Base-by-base conservation (phyloP, 306 rosid genomes). In the Castanea crenata region DNA sequence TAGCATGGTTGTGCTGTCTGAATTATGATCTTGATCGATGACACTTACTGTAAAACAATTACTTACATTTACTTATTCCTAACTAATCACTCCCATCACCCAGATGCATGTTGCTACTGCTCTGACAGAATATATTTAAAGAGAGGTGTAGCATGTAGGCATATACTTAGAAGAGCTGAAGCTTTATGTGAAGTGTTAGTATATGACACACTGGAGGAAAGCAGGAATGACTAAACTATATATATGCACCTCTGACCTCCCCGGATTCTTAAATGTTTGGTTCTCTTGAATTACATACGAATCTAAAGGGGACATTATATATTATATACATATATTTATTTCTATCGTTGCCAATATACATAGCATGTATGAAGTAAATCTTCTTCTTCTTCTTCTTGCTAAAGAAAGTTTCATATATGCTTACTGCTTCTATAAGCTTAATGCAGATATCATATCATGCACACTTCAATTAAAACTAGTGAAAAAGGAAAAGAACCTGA, bases 1-100 rank as follows among this genome's bases (percentile, higher is more conserved):
- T 81, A 70, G 35, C 35, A 18, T n/a, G 72, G 72, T 67, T 67
- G 23, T 35, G 29, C 14, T 35, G 72, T 67, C 72, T 67, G 72
- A 67, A 35, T 35, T 23, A n/a, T 67, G 27, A 67, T 67, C 49
- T 19, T 67, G 27, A 67, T 67, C 23, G n/a, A 67, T 10, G 72
- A 35, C 29, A 67, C 72, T 34, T 67, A 67, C 27, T 35, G 72
- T 67, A 35, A 35, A 19, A 16, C 27, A 65, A 34, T 67, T 52
- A 25, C 15, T 25, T 67, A 34, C 71, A 19, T 67, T 32, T 35
- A 67, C 72, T 13, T 34, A 67, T 67, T 19, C 35, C 72, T 67
- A 35, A 19, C 20, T 67, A 34, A 14, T 34, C 7, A 13, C 16
- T 16, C 72, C n/a, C 23, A 34, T 38, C 15, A 32, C 46, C 71